phyloP scores from a whole-genome alignment of 176 grass and related monocot species.

The Raddia distichophylla region DNA sequence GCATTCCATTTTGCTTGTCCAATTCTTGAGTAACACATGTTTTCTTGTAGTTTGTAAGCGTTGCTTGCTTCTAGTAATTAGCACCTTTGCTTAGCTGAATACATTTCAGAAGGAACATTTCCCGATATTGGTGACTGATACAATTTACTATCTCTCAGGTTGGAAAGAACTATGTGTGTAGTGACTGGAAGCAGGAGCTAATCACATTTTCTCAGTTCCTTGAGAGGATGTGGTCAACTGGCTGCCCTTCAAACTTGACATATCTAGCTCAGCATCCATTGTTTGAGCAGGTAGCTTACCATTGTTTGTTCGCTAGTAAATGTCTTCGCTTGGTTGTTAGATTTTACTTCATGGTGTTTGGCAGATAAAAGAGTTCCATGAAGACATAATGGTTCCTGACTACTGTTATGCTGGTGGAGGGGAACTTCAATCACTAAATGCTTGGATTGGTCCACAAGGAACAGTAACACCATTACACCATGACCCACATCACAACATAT shows the following conservation, averaged over 20 bases:
- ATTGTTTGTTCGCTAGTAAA: slow-evolving; percentile 35
- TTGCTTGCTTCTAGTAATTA: slow-evolving; percentile 4
- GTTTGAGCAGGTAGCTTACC: slow-evolving; percentile 74
- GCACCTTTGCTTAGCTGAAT: neutral
- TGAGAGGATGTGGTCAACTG: slow-evolving; percentile 66
- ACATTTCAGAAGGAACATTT: neutral
- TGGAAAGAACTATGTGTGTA: slow-evolving; percentile 82
- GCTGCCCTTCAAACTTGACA: slow-evolving; percentile 58
- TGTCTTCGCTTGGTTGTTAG: slow-evolving; percentile 30
- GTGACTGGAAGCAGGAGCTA: slow-evolving; percentile 93
- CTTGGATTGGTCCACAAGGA: slow-evolving; percentile 90
- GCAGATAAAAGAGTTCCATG: slow-evolving; percentile 82
- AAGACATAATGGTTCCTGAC: slow-evolving; percentile 91
- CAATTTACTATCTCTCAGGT: slow-evolving; percentile 53
- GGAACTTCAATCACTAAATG: slow-evolving; percentile 84
- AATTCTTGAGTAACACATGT: neutral
- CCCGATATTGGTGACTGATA: slow-evolving; percentile 16
- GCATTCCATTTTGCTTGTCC: neutral
- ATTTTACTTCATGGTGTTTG: slow-evolving; percentile 39
- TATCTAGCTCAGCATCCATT: slow-evolving; percentile 98
- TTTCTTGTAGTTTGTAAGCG: neutral
- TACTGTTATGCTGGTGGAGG: slow-evolving; percentile 93
- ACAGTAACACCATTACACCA: slow-evolving; percentile 92
- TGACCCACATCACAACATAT: slow-evolving; percentile 91
- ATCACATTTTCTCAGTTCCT: slow-evolving; percentile 92